These are phyloP conservation scores for Wickerhamomyces tratensis DNA, from an alignment of 805 yeast genomes.

Conservation along the genomic window DNA sequence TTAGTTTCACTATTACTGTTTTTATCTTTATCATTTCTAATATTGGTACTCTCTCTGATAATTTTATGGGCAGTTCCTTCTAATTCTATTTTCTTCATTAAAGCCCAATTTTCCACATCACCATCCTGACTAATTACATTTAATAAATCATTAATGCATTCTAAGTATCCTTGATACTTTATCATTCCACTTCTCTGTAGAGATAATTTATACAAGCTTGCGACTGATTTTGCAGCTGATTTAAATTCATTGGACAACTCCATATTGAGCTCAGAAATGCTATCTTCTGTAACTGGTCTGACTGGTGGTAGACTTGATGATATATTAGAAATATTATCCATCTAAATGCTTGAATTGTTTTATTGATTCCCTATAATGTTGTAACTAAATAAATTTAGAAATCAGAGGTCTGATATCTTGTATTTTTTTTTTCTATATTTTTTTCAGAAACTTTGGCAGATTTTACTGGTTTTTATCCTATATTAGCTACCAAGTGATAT, in stretches of 20 bases:
- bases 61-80: slow-evolving; percentile 6
- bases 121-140: slow-evolving; percentile 25
- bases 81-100: slow-evolving; percentile 36
- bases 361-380: no score
- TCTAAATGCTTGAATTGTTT: slow-evolving; percentile 16
- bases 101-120: slow-evolving; percentile 45
- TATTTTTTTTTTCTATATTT: no score
- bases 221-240: slow-evolving; percentile 63
- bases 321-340: slow-evolving; percentile 51
- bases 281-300: slow-evolving; percentile 33
- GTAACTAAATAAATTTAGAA: no score
- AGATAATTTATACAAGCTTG: slow-evolving; percentile 51
- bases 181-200: slow-evolving; percentile 36
- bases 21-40: slow-evolving; percentile 1
- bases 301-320: slow-evolving; percentile 47
- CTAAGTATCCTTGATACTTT: slow-evolving; percentile 48
- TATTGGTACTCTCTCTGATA: background rate
- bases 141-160: slow-evolving; percentile 49
- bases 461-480: no score
- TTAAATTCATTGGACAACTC: slow-evolving; percentile 59
- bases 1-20: background rate
- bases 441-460: no score
- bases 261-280: slow-evolving; percentile 35
- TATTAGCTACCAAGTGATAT: no score
- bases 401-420: no score